Evolutionary conservation across 2,329 filamentous ascomycete species (phyloP), one percentile per base, ranked within the genome.

Genomic region (Colletotrichum sp.): DNA sequence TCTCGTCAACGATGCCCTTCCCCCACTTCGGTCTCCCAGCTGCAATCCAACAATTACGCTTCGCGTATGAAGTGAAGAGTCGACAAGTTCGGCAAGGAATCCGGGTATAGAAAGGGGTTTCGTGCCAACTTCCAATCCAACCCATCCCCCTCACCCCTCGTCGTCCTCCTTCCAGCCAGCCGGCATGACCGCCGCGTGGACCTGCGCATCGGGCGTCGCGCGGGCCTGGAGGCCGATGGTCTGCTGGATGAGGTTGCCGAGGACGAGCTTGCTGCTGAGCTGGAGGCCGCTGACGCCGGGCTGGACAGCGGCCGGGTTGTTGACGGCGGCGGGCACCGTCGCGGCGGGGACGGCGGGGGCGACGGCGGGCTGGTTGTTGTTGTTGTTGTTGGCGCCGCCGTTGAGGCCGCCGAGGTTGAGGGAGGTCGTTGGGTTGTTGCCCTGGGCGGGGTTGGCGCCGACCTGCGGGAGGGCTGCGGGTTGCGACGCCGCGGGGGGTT

Each of bases 211-310:
- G 8, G 66, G 64, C 11, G 72, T 76, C 38, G 62, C 71, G 57
- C 75, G 75, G 13, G 75, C 74, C 54, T 74, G 71, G 34, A 76
- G 66, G 18, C 36, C 43, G n/a, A 57, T 59, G 18, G 74, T 75
- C 63, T 76, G 72, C 55, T 76, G 69, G 29, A 76, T 77, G 63
- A 88, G 78, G 69, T 84, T 87, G 34, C 87, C 87, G 13, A 89
- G 79, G 64, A 85, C 81, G 55, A 89, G 78, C 59, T 82, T 78
- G 70, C 84, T 88, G 76, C 81, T 85, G 62, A 89, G 79, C 8
- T 79, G 82, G 72, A 87, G 70, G 11, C 83, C 84, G 36, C 87
- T 80, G 70, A 87, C 82, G 1, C 78, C 77, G 18, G 76, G 33
- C 72, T 75, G 16, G 76, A 72, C 9, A 58, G 70, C 75, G 11